A percentile compares a stretch with the other conserved stretches of the same genome.
These are phyloP conservation scores for Aspergillus coremiiformis DNA, from an alignment of 495 filamentous ascomycete species.

Conservation along the genomic window DNA sequence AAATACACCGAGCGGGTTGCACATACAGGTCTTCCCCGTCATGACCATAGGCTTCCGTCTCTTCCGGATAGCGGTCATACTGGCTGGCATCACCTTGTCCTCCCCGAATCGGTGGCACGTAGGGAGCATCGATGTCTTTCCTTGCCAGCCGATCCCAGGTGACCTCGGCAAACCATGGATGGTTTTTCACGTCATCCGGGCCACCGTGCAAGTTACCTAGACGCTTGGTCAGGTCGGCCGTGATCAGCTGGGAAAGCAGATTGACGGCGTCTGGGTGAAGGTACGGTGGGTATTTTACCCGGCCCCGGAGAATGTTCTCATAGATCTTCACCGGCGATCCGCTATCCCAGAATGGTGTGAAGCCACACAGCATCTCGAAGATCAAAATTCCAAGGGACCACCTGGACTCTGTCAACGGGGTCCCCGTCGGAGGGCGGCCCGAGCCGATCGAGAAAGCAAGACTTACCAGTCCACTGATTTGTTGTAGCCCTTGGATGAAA, in stretches of 20 bases:
- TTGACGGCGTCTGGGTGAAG: slow-evolving; percentile 91
- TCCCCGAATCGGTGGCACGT: slow-evolving; percentile 91
- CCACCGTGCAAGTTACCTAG: slow-evolving; percentile 90
- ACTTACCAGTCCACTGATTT: slow-evolving; percentile 97
- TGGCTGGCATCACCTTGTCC: slow-evolving; percentile 93
- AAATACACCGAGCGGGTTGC: neutral
- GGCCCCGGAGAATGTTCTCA: slow-evolving; percentile 91
- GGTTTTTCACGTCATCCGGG: slow-evolving; percentile 88
- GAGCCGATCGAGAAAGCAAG: neutral
- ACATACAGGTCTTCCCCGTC: slow-evolving; percentile 77
- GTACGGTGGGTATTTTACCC: slow-evolving; percentile 92
- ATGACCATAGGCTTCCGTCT: slow-evolving; percentile 81
- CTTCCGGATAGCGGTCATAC: slow-evolving; percentile 96
- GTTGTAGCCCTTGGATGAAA: slow-evolving; percentile 96
- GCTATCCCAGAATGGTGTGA: slow-evolving; percentile 97
- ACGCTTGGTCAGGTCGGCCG: slow-evolving; percentile 87
- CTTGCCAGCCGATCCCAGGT: slow-evolving; percentile 90
- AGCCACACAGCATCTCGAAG: slow-evolving; percentile 98
- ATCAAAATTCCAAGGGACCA: slow-evolving; percentile 98
- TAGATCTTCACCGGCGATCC: slow-evolving; percentile 98
- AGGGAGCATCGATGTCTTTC: slow-evolving; percentile 97
- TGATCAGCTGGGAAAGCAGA: slow-evolving; percentile 86
- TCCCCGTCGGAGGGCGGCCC: neutral
- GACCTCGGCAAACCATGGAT: slow-evolving; percentile 94
- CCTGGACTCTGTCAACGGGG: slow-evolving; percentile 31